Evolutionary conservation across 1,284 basidiomycete genomes (phyloP), one percentile per base, ranked within the genome.

Genomic region (Trichosporon coremiiforme): DNA sequence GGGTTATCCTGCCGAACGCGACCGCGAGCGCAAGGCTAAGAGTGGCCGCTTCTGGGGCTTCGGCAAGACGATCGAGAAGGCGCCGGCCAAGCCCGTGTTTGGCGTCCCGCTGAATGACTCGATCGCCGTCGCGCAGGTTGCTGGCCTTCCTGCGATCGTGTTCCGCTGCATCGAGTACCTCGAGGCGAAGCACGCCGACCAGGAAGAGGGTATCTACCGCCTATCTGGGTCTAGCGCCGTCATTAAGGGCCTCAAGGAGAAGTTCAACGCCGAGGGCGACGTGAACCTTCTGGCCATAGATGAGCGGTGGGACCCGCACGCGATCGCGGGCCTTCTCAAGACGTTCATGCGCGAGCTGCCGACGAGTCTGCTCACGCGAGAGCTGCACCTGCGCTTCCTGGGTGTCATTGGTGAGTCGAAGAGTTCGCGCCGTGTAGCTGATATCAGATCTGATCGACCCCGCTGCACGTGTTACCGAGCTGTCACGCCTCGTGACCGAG

Each of bases 151-250:
- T 0, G 93, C 95, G 3, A 92, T 99, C 71, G 91, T 98, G 36
- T 98, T 95, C 85, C 89, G 96, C 68, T 94, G 92, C 76, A 94
- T 96, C 75, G 89, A 94, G 78, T 95, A 93, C 83, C 85, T 95
- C 68, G 93, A 96, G 85, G 88, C 89, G 38, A 94, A 94, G 83
- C 88, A 93, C 78, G 96, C 96, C 10, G 92, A 97, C 74, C 89
- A 92, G 77, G 96, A 99, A 80, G 96, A 99, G 84, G 96, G 96
- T 45, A 97, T 99, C 75, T 99, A 99, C 84, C 90, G 96, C 66
- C 85, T 99, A 67, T 94, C 91, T 76, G 95, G 94, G 7, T 94
- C 91, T 77, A 92, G 92, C 70, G 93, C 94, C 35, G 94, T 95
- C 67, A 95, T 98, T 85, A 98, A 98, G 86, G 89, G 86, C 62